Evolutionary conservation across 805 yeast species (phyloP), one percentile per base, ranked within the genome.

Genomic region (Phaffomyces antillensis): DNA sequence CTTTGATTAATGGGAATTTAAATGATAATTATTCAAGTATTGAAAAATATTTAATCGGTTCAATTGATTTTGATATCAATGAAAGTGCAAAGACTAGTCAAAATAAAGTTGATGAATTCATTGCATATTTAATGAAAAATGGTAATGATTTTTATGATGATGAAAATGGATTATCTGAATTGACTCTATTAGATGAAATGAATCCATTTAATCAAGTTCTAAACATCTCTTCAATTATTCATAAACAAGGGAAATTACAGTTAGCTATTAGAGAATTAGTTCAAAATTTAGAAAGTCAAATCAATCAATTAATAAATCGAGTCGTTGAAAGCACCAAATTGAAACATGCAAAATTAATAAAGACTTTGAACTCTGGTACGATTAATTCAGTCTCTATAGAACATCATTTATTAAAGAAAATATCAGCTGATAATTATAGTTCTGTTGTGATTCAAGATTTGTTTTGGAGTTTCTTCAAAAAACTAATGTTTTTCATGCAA

Each of bases 401-500:
- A 54, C 61, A 18, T 62, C 66, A 44, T 49, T 65, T 25, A 45
- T 56, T 26, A 7, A 42, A 24, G 16, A 41, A 31, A 33, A 16
- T 65, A 32, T 54, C 59, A 24, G 48, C 55, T 33, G 59, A 73
- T 47, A 83, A 79, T 47, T 67, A 72, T 11, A 62, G 77, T 12
- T 74, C 80, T 0, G 61, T 73, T 0, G 72, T 86, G 1, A 64
- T 89, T 30, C 78, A 81, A 51, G 88, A 86, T 49, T 71, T 88
- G 36, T 83, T 85, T 50, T 78, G 85, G 61, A 71, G 79, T 9
- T 70, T 87, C n/a, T 88, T 84, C 55, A 67, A 77, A 26, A 81
- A 79, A 58, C 62, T 79, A 42, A 63, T 82, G 36, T 71, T 79
- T 23, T 78, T 85, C 5, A 62, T 87, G 17, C 93, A 86, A 64